Evolutionary conservation across 1,284 basidiomycete species (phyloP).

Genomic region (Earliella scabrosa): DNA sequence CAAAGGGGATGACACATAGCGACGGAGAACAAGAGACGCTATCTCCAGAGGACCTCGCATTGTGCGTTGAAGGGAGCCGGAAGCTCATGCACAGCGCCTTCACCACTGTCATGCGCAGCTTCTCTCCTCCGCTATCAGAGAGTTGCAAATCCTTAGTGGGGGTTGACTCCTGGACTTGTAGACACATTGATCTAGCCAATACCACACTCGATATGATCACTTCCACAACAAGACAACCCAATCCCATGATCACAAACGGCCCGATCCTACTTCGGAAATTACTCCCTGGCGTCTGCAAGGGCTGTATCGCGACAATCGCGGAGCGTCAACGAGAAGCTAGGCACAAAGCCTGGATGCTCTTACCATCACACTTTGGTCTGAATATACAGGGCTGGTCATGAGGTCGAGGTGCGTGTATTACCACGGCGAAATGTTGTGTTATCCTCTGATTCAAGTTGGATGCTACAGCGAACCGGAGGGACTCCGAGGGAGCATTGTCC

Average conservation of each 20-base stretch:
- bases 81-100: background rate
- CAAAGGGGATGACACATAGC: background rate
- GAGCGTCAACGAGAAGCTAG: background rate
- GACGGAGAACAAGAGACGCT: background rate
- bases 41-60: slow-evolving; percentile 1
- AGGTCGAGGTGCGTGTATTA: no score
- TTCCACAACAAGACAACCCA: no score
- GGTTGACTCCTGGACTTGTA: no score
- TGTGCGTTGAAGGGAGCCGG: background rate
- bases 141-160: background rate
- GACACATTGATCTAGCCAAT: no score
- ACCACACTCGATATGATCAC: no score
- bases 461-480: no score
- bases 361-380: background rate
- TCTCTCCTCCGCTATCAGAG: background rate
- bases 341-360: background rate
- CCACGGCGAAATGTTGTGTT: no score
- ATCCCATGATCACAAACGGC: background rate
- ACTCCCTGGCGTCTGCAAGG: background rate
- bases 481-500: no score
- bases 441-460: no score
- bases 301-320: background rate
- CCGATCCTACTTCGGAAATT: background rate
- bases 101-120: background rate
- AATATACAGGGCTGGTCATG: background rate